Conservation (phyloP, 1,284 basidiomycete genomes). For the Malassezia sp. region DNA sequence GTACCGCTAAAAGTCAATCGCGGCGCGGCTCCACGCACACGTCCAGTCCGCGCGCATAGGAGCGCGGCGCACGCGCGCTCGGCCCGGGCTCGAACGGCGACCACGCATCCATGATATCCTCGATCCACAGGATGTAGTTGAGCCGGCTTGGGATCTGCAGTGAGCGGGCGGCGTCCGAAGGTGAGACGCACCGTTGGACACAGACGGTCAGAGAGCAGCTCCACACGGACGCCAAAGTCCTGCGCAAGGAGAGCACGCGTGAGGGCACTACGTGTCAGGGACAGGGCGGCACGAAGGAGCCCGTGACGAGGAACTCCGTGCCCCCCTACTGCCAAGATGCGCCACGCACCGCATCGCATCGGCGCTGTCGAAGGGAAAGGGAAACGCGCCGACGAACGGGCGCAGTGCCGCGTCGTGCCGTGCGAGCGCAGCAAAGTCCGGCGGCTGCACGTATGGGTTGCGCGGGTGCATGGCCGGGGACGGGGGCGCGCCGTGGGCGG, state of each 20-base stretch:
- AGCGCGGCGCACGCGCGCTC: not conserved
- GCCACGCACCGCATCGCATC: no score
- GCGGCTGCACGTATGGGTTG: constrained; percentile 7
- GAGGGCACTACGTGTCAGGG: no score
- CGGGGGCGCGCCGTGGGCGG: not conserved
- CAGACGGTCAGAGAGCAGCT: constrained; percentile 13
- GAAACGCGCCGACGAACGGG: not conserved
- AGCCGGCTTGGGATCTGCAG: constrained; percentile 20
- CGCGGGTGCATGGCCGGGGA: constrained; percentile 13
- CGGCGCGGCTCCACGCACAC: no score
- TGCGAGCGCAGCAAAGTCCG: constrained; percentile 5
- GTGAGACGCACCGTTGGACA: constrained; percentile 23
- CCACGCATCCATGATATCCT: constrained; percentile 10
- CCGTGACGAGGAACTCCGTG: no score
- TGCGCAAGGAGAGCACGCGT: constrained; percentile 15
- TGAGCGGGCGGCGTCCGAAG: no score
- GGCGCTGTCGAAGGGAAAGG: no score
- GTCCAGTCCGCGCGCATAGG: constrained; percentile 12
- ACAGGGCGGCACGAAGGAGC: no score
- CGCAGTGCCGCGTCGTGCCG: not conserved
- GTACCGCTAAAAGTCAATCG: no score
- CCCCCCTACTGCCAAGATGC: no score
- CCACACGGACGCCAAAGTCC: constrained; percentile 19
- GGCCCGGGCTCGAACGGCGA: not conserved
- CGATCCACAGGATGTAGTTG: constrained; percentile 18